These are phyloP conservation scores for Atkinsonella hypoxylon DNA, from an alignment of 2,329 filamentous ascomycete genomes.

Conservation along the genomic window DNA sequence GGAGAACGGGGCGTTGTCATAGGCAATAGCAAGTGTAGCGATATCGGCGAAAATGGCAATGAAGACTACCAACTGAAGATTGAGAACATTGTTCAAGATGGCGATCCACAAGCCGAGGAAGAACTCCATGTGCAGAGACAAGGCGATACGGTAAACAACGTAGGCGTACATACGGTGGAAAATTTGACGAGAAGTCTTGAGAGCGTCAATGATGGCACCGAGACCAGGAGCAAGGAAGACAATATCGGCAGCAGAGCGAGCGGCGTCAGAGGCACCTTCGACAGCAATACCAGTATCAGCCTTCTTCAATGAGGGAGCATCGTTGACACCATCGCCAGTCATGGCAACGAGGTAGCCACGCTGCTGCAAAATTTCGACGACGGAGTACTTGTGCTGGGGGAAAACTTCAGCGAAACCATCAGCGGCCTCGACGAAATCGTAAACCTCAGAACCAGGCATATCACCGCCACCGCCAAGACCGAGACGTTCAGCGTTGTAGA, in stretches of 20 bases:
- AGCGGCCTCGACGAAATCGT: constrained; percentile 90
- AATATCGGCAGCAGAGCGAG: constrained; percentile 83
- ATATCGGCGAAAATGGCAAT: constrained; percentile 93
- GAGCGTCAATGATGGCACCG: constrained; percentile 81
- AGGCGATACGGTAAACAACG: constrained; percentile 86
- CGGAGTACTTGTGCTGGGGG: constrained; percentile 90
- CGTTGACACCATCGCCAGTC: constrained; percentile 94
- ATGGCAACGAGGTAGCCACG: constrained; percentile 90
- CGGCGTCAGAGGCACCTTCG: constrained; percentile 82
- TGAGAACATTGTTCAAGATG: constrained; percentile 72
- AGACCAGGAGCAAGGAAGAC: constrained; percentile 88
- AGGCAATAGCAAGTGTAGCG: constrained; percentile 82
- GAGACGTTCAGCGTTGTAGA: constrained; percentile 87
- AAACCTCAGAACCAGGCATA: constrained; percentile 87
- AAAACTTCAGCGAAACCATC: constrained; percentile 93
- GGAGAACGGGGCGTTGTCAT: constrained; percentile 83
- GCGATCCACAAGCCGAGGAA: constrained; percentile 88
- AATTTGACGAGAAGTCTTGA: constrained; percentile 88
- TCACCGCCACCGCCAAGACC: constrained; percentile 83
- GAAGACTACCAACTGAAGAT: constrained; percentile 82
- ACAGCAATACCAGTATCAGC: constrained; percentile 95
- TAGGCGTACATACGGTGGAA: constrained; percentile 97
- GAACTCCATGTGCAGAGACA: constrained; percentile 84
- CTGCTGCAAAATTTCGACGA: constrained; percentile 87
- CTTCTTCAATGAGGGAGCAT: constrained; percentile 85